These are phyloP conservation scores for Schrenkiella parvula DNA, from an alignment of 345 rosid genomes.

Conservation along the genomic window DNA sequence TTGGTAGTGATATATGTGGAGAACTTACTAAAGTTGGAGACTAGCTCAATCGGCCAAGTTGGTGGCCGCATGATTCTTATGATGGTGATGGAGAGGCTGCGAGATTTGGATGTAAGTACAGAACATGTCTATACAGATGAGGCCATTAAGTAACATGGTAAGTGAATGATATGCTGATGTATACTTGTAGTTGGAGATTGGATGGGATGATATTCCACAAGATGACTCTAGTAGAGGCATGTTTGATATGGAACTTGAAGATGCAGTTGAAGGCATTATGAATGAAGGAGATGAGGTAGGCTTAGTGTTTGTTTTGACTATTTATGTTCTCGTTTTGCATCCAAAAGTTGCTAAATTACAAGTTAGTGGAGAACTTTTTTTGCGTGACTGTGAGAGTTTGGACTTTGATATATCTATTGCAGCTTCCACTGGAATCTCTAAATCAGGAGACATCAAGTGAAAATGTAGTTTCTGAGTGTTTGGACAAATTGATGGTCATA, in stretches of 20 bases:
- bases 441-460: slow-evolving; percentile 43
- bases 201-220: slow-evolving; percentile 68
- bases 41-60: slow-evolving; percentile 61
- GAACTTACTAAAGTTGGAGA: slow-evolving; percentile 78
- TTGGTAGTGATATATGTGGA: slow-evolving; percentile 52
- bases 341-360: not conserved
- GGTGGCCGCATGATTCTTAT: slow-evolving; percentile 63
- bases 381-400: not conserved
- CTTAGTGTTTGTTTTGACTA: not conserved
- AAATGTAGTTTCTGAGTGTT: slow-evolving; percentile 47
- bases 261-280: slow-evolving; percentile 36
- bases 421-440: slow-evolving; percentile 48
- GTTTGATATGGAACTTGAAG: slow-evolving; percentile 82
- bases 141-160: not conserved
- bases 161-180: not conserved
- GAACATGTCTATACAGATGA: not conserved
- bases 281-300: slow-evolving; percentile 53
- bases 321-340: not conserved
- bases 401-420: slow-evolving; percentile 15
- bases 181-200: slow-evolving; percentile 57
- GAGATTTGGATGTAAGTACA: slow-evolving; percentile 83
- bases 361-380: not conserved
- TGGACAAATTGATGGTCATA: slow-evolving; percentile 73
- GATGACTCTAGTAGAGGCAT: slow-evolving; percentile 74
- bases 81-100: slow-evolving; percentile 69